Percentiles rank a stretch among this genome's conserved stretches.
Evolutionary conservation across 495 filamentous ascomycete genomes (phyloP).

Genomic region (Penicillium cinerascens): DNA sequence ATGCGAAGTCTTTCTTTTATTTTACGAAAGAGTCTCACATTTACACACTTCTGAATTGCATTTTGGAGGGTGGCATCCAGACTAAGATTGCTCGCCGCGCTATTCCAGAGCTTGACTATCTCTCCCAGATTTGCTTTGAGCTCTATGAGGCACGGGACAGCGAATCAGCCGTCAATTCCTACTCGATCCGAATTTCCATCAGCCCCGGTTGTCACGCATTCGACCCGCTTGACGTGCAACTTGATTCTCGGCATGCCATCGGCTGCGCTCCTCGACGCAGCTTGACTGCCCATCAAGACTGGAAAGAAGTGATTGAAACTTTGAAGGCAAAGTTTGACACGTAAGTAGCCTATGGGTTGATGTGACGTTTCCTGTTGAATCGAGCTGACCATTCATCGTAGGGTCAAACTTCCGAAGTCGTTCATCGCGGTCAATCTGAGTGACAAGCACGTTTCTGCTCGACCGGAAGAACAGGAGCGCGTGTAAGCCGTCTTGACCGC

Average conservation of each 20-base stretch:
- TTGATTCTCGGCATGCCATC: conserved; percentile 93
- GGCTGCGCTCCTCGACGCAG: conserved; percentile 85
- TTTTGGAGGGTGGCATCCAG: conserved; percentile 90
- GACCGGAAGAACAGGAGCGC: conserved; percentile 5
- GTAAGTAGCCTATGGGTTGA: conserved; percentile 52
- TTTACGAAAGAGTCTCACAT: conserved; percentile 99
- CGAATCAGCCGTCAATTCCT: conserved; percentile 70
- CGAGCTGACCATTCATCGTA: conserved; percentile 28
- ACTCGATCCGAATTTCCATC: conserved; percentile 93
- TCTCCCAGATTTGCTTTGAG: conserved; percentile 97
- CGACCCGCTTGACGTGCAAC: conserved; percentile 90
- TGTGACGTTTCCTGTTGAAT: conserved; percentile 5
- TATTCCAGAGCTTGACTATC: conserved; percentile 95
- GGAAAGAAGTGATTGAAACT: conserved; percentile 93
- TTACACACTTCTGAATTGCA: conserved; percentile 96
- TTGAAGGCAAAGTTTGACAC: conserved; percentile 90
- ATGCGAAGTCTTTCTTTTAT: conserved; percentile 95
- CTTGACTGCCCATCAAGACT: conserved; percentile 87
- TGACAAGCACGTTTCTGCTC: conserved; percentile 23
- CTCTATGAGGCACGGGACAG: conserved; percentile 90
- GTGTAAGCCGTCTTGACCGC: background rate
- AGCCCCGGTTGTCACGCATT: conserved; percentile 94
- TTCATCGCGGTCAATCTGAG: conserved; percentile 60
- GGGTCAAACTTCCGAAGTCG: conserved; percentile 89
- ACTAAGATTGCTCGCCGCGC: conserved; percentile 87